Percentiles rank a stretch among this genome's conserved stretches.
These are phyloP conservation scores for Mycosphaerella arachidis DNA, from an alignment of 2,329 filamentous ascomycete species.

Conservation along the genomic window DNA sequence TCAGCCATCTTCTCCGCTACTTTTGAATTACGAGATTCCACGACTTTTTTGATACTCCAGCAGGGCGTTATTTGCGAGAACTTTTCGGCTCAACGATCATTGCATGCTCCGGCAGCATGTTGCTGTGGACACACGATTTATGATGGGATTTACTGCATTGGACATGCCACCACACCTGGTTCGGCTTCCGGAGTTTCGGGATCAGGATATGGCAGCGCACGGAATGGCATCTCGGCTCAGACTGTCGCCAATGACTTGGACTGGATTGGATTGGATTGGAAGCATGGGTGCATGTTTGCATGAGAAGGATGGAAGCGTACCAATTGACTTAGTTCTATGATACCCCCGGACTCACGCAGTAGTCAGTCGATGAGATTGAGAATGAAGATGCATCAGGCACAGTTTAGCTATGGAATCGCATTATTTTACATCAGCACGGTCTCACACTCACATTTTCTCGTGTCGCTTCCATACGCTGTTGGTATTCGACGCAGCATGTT, in stretches of 20 bases:
- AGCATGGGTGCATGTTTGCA: conserved; percentile 1
- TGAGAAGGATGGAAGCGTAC: not conserved
- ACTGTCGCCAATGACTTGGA: conserved; percentile 4
- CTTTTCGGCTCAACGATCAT: conserved; percentile 1
- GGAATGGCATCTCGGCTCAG: conserved; percentile 7
- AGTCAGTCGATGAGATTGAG: not conserved
- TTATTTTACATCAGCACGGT: not conserved
- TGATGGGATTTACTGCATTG: not conserved
- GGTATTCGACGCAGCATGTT: too few relatives aligned
- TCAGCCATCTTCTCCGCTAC: not conserved
- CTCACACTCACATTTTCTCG: too few relatives aligned
- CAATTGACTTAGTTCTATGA: conserved; percentile 3
- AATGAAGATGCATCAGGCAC: not conserved
- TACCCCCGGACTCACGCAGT: conserved; percentile 4
- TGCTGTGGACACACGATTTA: conserved; percentile 1
- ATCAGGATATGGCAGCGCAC: not conserved
- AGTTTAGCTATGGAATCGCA: not conserved
- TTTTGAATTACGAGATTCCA: not conserved
- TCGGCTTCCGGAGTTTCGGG: not conserved
- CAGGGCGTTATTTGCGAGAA: conserved; percentile 1
- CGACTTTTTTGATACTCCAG: not conserved
- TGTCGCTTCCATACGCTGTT: too few relatives aligned
- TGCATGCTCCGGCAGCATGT: conserved; percentile 12
- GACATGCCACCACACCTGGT: not conserved
- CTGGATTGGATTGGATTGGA: not conserved